Evolutionary conservation across 345 rosid species (phyloP).

Genomic region (Alliaria petiolata): DNA sequence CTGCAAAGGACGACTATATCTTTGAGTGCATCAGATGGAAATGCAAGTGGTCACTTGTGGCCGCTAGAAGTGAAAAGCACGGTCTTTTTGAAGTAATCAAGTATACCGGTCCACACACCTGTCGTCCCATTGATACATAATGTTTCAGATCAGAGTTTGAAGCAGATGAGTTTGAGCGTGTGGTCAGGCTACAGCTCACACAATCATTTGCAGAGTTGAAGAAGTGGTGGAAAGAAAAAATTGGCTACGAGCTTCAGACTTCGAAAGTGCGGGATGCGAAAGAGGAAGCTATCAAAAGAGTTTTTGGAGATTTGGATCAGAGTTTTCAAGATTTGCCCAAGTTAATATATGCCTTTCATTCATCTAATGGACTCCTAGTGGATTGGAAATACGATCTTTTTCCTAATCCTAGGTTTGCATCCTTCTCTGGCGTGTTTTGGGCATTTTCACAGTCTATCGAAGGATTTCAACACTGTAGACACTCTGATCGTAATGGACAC

Average conservation of each 20-base stretch:
- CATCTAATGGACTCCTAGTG: not conserved
- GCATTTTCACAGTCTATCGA: conserved; percentile 6
- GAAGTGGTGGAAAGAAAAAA: not conserved
- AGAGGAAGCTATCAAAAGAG: not conserved
- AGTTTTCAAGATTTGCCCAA: conserved; percentile 6
- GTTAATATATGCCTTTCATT: not conserved
- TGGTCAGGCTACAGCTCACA: not conserved
- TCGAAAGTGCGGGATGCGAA: not conserved
- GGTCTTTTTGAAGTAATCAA: not conserved
- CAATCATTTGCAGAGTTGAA: not conserved
- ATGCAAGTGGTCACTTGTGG: conserved; percentile 19
- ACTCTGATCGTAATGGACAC: conserved; percentile 4
- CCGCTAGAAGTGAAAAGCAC: not conserved
- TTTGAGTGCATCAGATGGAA: conserved; percentile 9
- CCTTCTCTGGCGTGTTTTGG: not conserved
- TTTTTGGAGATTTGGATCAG: conserved; percentile 9
- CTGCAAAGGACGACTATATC: not conserved
- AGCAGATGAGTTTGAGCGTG: conserved; percentile 4
- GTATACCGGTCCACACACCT: not conserved
- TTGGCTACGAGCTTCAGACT: not conserved
- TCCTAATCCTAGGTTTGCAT: conserved; percentile 5
- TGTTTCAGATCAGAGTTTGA: not conserved
- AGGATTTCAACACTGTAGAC: conserved; percentile 17
- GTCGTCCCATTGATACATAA: not conserved
- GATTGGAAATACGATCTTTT: not conserved